A percentile compares a stretch with the other conserved stretches of the same genome.
Evolutionary conservation across 306 rosid genomes (phyloP).

Genomic region (Medicago lupulina): DNA sequence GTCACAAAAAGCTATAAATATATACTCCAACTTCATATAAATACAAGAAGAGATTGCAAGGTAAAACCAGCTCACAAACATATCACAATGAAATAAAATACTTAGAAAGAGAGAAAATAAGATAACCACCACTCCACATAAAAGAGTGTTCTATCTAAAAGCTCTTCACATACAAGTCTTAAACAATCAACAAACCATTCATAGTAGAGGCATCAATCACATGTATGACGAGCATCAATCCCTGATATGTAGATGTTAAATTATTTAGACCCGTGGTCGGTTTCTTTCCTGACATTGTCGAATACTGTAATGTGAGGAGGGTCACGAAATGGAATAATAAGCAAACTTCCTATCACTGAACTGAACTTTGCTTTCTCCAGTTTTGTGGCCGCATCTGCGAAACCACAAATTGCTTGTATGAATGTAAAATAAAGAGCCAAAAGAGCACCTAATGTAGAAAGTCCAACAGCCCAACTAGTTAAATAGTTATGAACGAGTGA

Average conservation of each 20-base stretch:
- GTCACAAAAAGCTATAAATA: no score
- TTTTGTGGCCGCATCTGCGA: not conserved
- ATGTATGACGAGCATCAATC: no score
- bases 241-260: not conserved
- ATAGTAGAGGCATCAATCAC: not conserved
- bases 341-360: not conserved
- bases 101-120: no score
- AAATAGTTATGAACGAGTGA: conserved; percentile 46
- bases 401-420: conserved; percentile 39
- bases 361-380: not conserved
- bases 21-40: no score
- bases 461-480: conserved; percentile 52
- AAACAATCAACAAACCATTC: no score
- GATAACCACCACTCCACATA: no score
- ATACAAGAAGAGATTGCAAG: no score
- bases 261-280: not conserved
- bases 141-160: no score
- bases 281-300: not conserved
- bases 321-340: not conserved
- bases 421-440: conserved; percentile 47
- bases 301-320: not conserved
- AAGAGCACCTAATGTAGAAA: conserved; percentile 50
- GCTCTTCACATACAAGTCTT: no score
- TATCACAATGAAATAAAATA: no score
- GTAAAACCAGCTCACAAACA: no score